These are phyloP conservation scores for Anastatica hierochuntica DNA, from an alignment of 345 rosid species.

Conservation along the genomic window DNA sequence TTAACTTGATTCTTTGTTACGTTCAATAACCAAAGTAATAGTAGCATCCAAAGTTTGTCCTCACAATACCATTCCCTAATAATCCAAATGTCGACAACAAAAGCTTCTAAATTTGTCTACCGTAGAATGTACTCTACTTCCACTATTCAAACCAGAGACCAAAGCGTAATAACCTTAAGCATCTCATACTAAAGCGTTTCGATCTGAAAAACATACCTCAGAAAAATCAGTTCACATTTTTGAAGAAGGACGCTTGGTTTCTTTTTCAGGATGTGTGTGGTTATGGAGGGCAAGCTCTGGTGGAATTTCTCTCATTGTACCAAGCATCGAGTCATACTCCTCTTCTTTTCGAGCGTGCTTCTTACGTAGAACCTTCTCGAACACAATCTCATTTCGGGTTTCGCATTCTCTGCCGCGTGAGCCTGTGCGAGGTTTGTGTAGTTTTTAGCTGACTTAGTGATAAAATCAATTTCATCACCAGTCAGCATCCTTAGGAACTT, in stretches of 20 bases:
- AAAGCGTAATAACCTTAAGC: conserved; percentile 3
- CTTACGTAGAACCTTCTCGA: conserved; percentile 85
- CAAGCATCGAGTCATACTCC: conserved; percentile 83
- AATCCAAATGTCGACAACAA: background rate
- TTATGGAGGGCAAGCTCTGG: conserved; percentile 76
- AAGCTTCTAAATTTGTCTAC: conserved; percentile 13
- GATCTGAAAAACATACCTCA: conserved; percentile 3
- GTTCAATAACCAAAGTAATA: conserved; percentile 6
- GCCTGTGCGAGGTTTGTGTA: conserved; percentile 80
- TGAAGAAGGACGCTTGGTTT: conserved; percentile 36
- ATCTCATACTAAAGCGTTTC: conserved; percentile 1
- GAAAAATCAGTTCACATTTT: conserved; percentile 35
- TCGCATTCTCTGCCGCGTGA: conserved; percentile 85
- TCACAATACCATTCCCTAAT: conserved; percentile 2
- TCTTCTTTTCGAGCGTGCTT: conserved; percentile 62
- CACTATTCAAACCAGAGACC: conserved; percentile 17
- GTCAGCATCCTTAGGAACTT: conserved; percentile 80
- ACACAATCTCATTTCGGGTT: conserved; percentile 72
- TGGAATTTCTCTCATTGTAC: conserved; percentile 70
- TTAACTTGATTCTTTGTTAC: background rate
- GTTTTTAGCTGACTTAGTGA: conserved; percentile 65
- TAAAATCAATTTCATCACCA: conserved; percentile 58
- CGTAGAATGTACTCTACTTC: conserved; percentile 5
- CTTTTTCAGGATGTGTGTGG: conserved; percentile 46
- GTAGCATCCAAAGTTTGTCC: conserved; percentile 1